phyloP scores from a whole-genome alignment of 257 asterid species.

The Paraleonurus japonicus region DNA sequence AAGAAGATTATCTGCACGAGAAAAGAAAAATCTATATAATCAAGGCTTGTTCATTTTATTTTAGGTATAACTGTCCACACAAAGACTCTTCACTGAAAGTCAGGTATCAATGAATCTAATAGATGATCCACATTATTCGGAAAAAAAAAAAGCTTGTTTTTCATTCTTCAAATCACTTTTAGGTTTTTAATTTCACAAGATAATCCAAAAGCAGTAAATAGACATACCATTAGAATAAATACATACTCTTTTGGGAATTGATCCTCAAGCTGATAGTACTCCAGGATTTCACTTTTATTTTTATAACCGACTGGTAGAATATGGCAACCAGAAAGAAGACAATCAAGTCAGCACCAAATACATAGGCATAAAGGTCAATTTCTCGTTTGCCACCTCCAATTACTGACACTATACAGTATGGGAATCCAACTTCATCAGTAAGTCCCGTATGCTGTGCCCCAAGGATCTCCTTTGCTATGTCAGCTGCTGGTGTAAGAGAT shows the following conservation, averaged over 20 bases:
- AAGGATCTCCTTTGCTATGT: slow-evolving; percentile 80
- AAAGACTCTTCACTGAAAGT: background rate
- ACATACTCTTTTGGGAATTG: slow-evolving; percentile 96
- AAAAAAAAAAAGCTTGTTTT: background rate
- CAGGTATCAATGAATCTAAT: background rate
- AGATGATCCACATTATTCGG: background rate
- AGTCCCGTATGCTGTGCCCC: slow-evolving; percentile 53
- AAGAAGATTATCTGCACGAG: slow-evolving; percentile 83
- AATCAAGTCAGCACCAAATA: slow-evolving; percentile 89
- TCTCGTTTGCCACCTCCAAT: slow-evolving; percentile 97
- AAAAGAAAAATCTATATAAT: slow-evolving; percentile 11
- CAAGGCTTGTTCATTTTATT: slow-evolving; percentile 10
- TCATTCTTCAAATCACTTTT: background rate
- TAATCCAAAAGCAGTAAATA: slow-evolving; percentile 11
- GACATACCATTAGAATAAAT: slow-evolving; percentile 82
- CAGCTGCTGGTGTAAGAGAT: slow-evolving; percentile 98
- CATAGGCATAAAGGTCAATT: slow-evolving; percentile 90
- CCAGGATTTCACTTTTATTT: slow-evolving; percentile 88
- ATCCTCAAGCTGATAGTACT: slow-evolving; percentile 98
- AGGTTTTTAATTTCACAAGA: background rate
- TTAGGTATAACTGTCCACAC: background rate
- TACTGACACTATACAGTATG: slow-evolving; percentile 72
- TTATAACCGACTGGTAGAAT: slow-evolving; percentile 86
- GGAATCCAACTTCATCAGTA: slow-evolving; percentile 68
- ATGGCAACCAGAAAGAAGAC: slow-evolving; percentile 94